phyloP scores from a whole-genome alignment of 352 stramenopile species.

The Pythium diclinum region DNA sequence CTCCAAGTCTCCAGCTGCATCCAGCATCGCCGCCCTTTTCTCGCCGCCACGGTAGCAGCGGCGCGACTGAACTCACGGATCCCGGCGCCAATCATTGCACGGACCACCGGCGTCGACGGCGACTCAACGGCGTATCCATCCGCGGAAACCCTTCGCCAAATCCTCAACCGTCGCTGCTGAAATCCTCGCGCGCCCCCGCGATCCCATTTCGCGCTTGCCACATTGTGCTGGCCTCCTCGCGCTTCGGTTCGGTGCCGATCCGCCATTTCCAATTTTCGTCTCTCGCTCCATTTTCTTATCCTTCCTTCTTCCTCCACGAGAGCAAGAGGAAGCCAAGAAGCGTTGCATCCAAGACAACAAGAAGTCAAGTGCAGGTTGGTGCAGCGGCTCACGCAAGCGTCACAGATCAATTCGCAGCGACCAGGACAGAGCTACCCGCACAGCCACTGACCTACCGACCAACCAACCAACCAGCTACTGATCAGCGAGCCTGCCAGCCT shows the following conservation, averaged over 20 bases:
- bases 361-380: not conserved
- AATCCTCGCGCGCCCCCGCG: not conserved
- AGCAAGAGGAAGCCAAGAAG: slow-evolving; percentile 3
- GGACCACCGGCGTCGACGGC: not conserved
- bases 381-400: not conserved
- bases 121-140: not conserved
- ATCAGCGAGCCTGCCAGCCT: not conserved
- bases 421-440: slow-evolving; percentile 1
- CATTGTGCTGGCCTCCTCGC: slow-evolving; percentile 22
- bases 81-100: not conserved
- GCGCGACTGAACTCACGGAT: not conserved
- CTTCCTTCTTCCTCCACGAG: slow-evolving; percentile 8
- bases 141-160: slow-evolving; percentile 1
- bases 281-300: slow-evolving; percentile 12
- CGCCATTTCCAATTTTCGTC: slow-evolving; percentile 14
- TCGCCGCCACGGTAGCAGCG: not conserved
- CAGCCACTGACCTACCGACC: not conserved
- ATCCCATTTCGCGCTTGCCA: slow-evolving; percentile 17
- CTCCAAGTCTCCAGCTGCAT: not conserved
- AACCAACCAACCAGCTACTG: not conserved
- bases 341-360: not conserved
- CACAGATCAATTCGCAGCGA: slow-evolving; percentile 23
- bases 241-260: slow-evolving; percentile 5
- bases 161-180: slow-evolving; percentile 16
- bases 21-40: not conserved